phyloP scores from a whole-genome alignment of 306 rosid genomes.

The Cucurbita pepo region DNA sequence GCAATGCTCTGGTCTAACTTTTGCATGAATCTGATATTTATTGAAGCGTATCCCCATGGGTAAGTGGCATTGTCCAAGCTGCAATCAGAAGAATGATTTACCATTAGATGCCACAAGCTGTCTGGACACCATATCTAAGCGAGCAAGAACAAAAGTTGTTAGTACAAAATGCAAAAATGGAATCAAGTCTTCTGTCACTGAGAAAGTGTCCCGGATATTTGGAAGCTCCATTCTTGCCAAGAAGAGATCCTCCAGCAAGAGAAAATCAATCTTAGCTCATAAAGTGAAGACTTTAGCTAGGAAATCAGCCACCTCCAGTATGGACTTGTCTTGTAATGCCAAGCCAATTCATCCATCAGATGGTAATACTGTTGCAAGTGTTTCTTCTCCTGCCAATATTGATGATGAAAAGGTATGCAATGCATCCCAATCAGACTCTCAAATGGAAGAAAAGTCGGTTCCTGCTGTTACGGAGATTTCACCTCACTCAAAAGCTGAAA shows the following conservation, averaged over 20 bases:
- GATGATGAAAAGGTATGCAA: conserved; percentile 32
- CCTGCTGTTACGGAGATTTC: conserved; percentile 37
- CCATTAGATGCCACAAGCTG: conserved; percentile 38
- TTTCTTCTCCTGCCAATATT: conserved; percentile 36
- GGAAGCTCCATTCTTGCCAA: conserved; percentile 64
- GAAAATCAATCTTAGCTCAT: conserved; percentile 36
- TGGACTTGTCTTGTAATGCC: conserved; percentile 33
- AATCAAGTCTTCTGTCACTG: conserved; percentile 41
- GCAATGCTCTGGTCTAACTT: conserved; percentile 3
- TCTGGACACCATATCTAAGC: conserved; percentile 61
- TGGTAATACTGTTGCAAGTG: conserved; percentile 31
- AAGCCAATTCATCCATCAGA: conserved; percentile 33
- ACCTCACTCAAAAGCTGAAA: conserved; percentile 31
- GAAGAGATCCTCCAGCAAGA: conserved; percentile 77
- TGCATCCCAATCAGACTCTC: conserved; percentile 22
- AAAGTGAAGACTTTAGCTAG: conserved; percentile 33
- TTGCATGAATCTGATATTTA: background rate
- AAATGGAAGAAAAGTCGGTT: conserved; percentile 23
- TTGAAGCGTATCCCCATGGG: conserved; percentile 86
- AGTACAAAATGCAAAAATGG: conserved; percentile 41
- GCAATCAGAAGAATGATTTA: conserved; percentile 55
- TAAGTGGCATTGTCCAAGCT: conserved; percentile 88
- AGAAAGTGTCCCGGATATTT: conserved; percentile 55
- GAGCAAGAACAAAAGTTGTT: conserved; percentile 74
- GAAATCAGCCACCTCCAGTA: conserved; percentile 27